Evolutionary conservation across 805 yeast species (phyloP).

Genomic region (Candida verbasci): DNA sequence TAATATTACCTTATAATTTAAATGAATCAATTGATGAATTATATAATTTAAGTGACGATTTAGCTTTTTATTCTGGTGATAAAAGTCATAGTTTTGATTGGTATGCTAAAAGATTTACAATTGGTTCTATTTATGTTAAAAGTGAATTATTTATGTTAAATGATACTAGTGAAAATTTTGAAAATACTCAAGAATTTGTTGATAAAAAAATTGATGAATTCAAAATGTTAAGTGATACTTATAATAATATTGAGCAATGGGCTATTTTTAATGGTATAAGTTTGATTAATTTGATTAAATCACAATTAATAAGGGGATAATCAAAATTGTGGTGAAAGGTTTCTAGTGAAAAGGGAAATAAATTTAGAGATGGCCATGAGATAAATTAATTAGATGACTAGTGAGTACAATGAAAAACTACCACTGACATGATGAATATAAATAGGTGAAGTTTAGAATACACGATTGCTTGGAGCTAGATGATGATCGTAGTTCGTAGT

Average conservation of each 20-base stretch:
- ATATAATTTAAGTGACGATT: constrained; percentile 75
- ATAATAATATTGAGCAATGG: constrained; percentile 73
- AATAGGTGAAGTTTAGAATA: too few species aligned
- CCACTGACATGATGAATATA: too few species aligned
- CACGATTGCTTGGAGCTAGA: too few species aligned
- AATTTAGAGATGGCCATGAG: too few species aligned
- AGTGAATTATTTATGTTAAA: constrained; percentile 77
- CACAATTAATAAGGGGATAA: constrained; percentile 64
- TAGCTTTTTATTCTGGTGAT: constrained; percentile 78
- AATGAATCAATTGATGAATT: constrained; percentile 59
- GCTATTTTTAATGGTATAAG: constrained; percentile 61
- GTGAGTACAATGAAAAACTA: too few species aligned
- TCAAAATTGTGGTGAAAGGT: too few species aligned
- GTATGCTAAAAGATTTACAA: constrained; percentile 80
- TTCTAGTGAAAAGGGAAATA: too few species aligned
- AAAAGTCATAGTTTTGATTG: constrained; percentile 77
- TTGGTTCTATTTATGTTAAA: constrained; percentile 67
- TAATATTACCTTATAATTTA: constrained; percentile 63
- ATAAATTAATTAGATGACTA: too few species aligned
- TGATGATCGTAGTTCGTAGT: too few species aligned
- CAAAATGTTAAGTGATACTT: constrained; percentile 53
- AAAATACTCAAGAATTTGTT: constrained; percentile 61
- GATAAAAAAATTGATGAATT: constrained; percentile 53
- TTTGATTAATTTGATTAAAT: constrained; percentile 61
- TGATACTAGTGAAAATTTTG: constrained; percentile 56